Conservation (phyloP, 768 basidiomycete genomes). For the Tylopilus intermedius region DNA sequence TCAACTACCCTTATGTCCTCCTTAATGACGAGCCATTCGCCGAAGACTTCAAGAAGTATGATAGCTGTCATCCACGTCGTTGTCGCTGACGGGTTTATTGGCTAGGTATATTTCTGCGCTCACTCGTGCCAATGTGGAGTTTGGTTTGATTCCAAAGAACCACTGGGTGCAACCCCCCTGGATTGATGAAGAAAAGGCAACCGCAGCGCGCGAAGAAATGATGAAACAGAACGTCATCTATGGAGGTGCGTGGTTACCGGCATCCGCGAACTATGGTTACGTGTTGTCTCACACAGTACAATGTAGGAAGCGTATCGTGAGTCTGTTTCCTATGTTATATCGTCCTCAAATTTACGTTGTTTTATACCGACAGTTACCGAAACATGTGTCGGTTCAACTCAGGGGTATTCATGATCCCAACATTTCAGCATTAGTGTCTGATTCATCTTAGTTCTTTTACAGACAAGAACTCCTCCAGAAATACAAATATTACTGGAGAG, state of each 20-base stretch:
- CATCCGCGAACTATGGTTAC: constrained; percentile 1
- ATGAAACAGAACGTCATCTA: constrained; percentile 58
- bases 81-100: constrained; percentile 6
- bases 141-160: constrained; percentile 61
- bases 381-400: constrained; percentile 97
- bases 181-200: constrained; percentile 71
- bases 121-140: constrained; percentile 35
- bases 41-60: constrained; percentile 66
- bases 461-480: constrained; percentile 68
- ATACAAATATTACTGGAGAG: constrained; percentile 87
- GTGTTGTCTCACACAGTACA: background rate
- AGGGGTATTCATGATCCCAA: constrained; percentile 44
- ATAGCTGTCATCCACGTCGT: background rate
- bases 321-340: constrained; percentile 25
- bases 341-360: constrained; percentile 6
- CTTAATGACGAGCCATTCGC: constrained; percentile 81
- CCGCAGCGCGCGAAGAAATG: constrained; percentile 56
- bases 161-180: constrained; percentile 76
- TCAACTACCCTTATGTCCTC: constrained; percentile 83
- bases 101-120: constrained; percentile 30
- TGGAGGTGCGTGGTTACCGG: constrained; percentile 40
- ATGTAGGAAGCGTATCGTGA: constrained; percentile 67
- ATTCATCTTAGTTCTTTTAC: constrained; percentile 65
- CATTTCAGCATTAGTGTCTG: background rate
- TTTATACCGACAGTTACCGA: constrained; percentile 53